Percentiles rank a stretch among this genome's conserved stretches.
Evolutionary conservation across 2,329 filamentous ascomycete species (phyloP).

Genomic region (Alternaria consortialis): DNA sequence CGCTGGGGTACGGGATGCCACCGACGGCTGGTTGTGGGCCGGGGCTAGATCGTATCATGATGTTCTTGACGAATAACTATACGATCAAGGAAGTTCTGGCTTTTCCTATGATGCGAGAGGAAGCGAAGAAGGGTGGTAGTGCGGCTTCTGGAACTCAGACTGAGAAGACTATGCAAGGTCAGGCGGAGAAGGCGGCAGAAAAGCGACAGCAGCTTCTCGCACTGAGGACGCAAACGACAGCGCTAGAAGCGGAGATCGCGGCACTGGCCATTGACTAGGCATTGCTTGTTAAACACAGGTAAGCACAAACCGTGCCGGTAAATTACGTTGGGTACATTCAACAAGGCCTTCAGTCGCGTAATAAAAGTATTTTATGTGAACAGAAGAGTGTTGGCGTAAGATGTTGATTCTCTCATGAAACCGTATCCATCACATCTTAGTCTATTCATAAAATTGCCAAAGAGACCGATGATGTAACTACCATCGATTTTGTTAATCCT

Average conservation of each 20-base stretch:
- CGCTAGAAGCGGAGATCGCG: neutral
- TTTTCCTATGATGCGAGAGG: constrained; percentile 97
- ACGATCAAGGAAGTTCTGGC: constrained; percentile 94
- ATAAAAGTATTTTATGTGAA: too few species aligned
- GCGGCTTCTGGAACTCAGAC: neutral
- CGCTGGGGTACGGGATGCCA: constrained; percentile 85
- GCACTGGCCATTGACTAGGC: neutral
- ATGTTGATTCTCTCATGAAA: neutral
- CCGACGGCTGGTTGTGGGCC: constrained; percentile 97
- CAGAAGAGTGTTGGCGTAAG: neutral
- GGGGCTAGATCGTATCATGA: constrained; percentile 91
- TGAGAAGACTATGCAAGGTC: neutral
- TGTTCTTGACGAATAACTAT: constrained; percentile 96
- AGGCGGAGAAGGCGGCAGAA: neutral
- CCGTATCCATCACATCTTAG: neutral
- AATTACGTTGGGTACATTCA: neutral
- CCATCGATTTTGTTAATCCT: neutral
- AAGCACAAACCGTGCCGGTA: too few species aligned
- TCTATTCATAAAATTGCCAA: neutral
- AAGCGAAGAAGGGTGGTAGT: neutral
- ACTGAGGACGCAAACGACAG: neutral
- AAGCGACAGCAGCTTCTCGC: neutral
- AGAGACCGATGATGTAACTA: neutral
- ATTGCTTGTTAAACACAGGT: too few species aligned
- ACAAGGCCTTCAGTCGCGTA: neutral